Base-by-base conservation (phyloP, 148 eudicot species). In the Camellia lanceoleosa region DNA sequence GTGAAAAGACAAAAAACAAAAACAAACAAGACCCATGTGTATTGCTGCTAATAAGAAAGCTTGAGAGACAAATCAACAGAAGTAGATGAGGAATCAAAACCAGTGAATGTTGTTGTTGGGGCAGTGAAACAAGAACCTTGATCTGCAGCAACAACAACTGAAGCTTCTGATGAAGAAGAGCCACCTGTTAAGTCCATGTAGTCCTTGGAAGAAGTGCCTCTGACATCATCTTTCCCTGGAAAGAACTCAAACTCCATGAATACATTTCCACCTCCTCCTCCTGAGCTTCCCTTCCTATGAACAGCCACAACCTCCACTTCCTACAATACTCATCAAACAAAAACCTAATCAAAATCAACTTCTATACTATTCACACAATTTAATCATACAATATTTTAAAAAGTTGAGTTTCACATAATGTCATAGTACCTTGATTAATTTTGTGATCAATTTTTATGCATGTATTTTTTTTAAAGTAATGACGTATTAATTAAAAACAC, bases 11-110 rank as follows among this genome's bases (percentile, higher is more conserved):
- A 80, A 82, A 78, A 69, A 15, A 46, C 16, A 73, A 52, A 46
- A 63, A 43, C 68, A 54, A 84, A 70, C 58, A 79, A 71, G 1
- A 47, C n/a, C 52, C 9, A 54, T n/a, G 38, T 52, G 59, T 47
- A 42, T 41, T 65, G 42, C 63, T 71, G 52, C 80, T 82, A 82
- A 58, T 74, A 74, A 60, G 80, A 88, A 77, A 91, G 95, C 87
- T 89, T 91, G 52, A 91, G 89, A 54, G 95, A 90, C 88, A 91
- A 83, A 81, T 91, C 95, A 88, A 91, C 79, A 16, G 81, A 84
- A 76, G 59, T 65, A 63, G 87, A 72, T 56, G 87, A 72, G 58
- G 74, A 20, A 71, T 61, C 47, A 41, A 19, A 65, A 81, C 68
- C 63, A 63, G 64, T 52, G 67, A 58, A 14, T 54, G 65, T 38